phyloP scores from a whole-genome alignment of 495 filamentous ascomycete species.

The Friedmanniomyces endolithicus region DNA sequence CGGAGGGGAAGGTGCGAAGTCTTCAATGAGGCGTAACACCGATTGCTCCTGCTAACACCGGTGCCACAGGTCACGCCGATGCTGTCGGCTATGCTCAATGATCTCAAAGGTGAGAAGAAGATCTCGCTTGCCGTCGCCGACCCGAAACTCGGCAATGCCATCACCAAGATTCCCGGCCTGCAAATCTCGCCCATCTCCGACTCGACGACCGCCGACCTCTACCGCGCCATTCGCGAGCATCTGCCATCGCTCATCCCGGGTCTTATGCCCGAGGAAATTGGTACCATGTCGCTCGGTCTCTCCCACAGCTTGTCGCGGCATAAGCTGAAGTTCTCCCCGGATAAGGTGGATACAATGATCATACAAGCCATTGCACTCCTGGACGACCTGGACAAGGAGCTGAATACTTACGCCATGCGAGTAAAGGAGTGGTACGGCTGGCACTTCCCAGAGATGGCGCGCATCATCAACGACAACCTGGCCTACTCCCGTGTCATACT shows the following conservation, averaged over 20 bases:
- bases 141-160: conserved; percentile 82
- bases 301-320: conserved; percentile 96
- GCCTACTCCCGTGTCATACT: conserved; percentile 82
- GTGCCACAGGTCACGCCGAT: conserved; percentile 60
- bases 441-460: conserved; percentile 97
- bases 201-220: conserved; percentile 72
- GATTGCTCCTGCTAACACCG: not conserved
- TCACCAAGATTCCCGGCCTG: conserved; percentile 81
- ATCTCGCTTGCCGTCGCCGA: conserved; percentile 89
- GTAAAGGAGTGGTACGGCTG: conserved; percentile 99
- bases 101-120: conserved; percentile 96
- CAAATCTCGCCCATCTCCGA: conserved; percentile 78
- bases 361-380: conserved; percentile 89
- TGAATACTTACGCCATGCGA: conserved; percentile 97
- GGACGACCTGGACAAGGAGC: conserved; percentile 95
- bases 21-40: not conserved
- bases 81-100: conserved; percentile 66
- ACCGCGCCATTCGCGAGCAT: conserved; percentile 84
- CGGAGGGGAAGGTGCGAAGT: conserved; percentile 61
- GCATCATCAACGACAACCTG: conserved; percentile 94
- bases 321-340: conserved; percentile 95
- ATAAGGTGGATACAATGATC: conserved; percentile 99
- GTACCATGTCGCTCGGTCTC: conserved; percentile 87
- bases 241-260: conserved; percentile 84
- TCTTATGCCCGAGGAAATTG: conserved; percentile 68